phyloP scores from a whole-genome alignment of 208 protist genomes.

The Trypanosoma grayi region DNA sequence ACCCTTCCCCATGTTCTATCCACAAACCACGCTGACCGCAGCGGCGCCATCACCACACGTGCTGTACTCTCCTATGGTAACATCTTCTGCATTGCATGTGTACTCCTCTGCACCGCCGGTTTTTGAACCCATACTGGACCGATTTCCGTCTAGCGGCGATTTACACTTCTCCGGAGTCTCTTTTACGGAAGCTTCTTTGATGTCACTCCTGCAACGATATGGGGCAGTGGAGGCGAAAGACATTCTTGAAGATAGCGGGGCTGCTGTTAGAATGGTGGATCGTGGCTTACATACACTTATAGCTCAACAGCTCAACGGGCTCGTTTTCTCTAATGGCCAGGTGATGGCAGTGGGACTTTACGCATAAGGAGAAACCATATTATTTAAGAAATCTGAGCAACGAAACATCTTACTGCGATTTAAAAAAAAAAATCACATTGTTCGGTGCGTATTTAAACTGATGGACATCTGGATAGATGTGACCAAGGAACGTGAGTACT shows the following conservation, averaged over 20 bases:
- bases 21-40: slow-evolving; percentile 8
- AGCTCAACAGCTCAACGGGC: slow-evolving; percentile 74
- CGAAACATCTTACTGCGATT: neutral
- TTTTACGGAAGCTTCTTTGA: slow-evolving; percentile 55
- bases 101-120: slow-evolving; percentile 11
- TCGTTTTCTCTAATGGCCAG: slow-evolving; percentile 72
- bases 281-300: slow-evolving; percentile 47
- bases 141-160: slow-evolving; percentile 69
- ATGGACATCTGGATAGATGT: too few species aligned
- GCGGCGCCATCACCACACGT: slow-evolving; percentile 25
- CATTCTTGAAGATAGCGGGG: slow-evolving; percentile 38
- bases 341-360: slow-evolving; percentile 65
- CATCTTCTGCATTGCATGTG: slow-evolving; percentile 18
- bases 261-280: slow-evolving; percentile 64
- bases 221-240: slow-evolving; percentile 53
- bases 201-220: slow-evolving; percentile 64
- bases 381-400: slow-evolving; percentile 18
- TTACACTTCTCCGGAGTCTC: slow-evolving; percentile 59
- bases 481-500: too few species aligned
- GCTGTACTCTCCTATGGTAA: slow-evolving; percentile 22
- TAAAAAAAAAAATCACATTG: neutral
- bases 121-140: slow-evolving; percentile 27
- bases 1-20: slow-evolving; percentile 59
- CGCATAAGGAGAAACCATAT: slow-evolving; percentile 28
- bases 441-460: too few species aligned